Evolutionary conservation across 257 asterid species (phyloP).

Genomic region (Scutellaria baicalensis): DNA sequence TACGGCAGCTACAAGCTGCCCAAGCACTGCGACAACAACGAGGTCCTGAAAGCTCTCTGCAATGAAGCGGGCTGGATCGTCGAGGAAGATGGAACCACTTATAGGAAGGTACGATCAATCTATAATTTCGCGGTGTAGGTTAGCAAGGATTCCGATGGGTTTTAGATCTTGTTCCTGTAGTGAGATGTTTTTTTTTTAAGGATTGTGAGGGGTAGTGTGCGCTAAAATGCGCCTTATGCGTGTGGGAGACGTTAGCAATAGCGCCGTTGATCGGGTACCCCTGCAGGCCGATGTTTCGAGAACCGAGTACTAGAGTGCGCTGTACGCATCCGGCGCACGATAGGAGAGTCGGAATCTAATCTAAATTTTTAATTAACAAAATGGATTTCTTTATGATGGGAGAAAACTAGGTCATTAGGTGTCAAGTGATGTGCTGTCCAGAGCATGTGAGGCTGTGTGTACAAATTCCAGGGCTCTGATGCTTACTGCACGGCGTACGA

Average conservation of each 20-base stretch:
- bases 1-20: constrained; percentile 90
- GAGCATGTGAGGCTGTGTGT: constrained; percentile 38
- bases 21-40: constrained; percentile 94
- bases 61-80: constrained; percentile 96
- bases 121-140: neutral
- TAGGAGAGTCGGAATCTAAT: constrained; percentile 26
- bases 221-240: constrained; percentile 35
- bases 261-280: constrained; percentile 19
- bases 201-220: constrained; percentile 1
- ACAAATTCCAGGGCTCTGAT: constrained; percentile 11
- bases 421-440: constrained; percentile 27
- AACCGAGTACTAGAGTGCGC: constrained; percentile 25
- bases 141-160: neutral
- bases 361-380: neutral
- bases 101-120: constrained; percentile 53
- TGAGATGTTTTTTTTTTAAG: neutral
- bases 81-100: constrained; percentile 89
- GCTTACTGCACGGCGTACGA: constrained; percentile 24
- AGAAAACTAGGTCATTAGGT: constrained; percentile 18
- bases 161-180: constrained; percentile 17
- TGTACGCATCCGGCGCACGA: constrained; percentile 35
- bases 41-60: constrained; percentile 88
- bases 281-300: constrained; percentile 6
- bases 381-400: neutral
- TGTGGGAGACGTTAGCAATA: constrained; percentile 19